Percentiles rank a stretch among this genome's conserved stretches.
Evolutionary conservation across 1,284 basidiomycete genomes (phyloP).

Genomic region (Heterobasidion annosum): DNA sequence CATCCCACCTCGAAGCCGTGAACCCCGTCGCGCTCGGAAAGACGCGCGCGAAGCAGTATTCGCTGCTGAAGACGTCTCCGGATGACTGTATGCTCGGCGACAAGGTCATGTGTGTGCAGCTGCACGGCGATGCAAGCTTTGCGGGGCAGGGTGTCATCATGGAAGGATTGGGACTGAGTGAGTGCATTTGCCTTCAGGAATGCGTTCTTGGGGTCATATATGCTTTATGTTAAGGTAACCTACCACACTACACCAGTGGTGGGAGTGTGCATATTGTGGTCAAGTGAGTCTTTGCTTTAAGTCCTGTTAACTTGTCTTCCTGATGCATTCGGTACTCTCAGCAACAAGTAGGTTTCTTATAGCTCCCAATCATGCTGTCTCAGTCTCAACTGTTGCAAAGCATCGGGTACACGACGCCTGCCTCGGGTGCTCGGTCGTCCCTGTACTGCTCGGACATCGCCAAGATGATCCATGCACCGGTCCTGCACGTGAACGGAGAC

Average conservation of each 20-base stretch:
- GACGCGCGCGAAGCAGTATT: slow-evolving; percentile 87
- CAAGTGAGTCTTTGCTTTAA: slow-evolving; percentile 49
- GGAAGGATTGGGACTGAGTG: slow-evolving; percentile 77
- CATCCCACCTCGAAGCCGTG: slow-evolving; percentile 83
- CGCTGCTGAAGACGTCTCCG: slow-evolving; percentile 59
- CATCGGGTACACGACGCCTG: slow-evolving; percentile 87
- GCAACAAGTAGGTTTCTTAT: slow-evolving; percentile 36
- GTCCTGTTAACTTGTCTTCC: slow-evolving; percentile 1
- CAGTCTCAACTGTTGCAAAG: slow-evolving; percentile 26
- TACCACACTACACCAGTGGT: slow-evolving; percentile 85
- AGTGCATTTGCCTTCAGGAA: slow-evolving; percentile 14
- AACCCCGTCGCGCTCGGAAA: slow-evolving; percentile 84
- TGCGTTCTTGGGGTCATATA: neutral
- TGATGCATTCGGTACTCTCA: slow-evolving; percentile 16
- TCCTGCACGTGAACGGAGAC: slow-evolving; percentile 90
- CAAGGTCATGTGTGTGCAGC: slow-evolving; percentile 78
- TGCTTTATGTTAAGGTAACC: slow-evolving; percentile 41
- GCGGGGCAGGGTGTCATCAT: slow-evolving; percentile 87
- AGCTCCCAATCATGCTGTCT: neutral
- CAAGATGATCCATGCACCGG: slow-evolving; percentile 84
- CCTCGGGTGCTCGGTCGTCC: slow-evolving; percentile 73
- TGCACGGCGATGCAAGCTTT: slow-evolving; percentile 89
- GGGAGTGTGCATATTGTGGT: slow-evolving; percentile 88
- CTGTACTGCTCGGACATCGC: slow-evolving; percentile 85
- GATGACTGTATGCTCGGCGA: slow-evolving; percentile 75